A percentile compares a stretch with the other conserved stretches of the same genome.
Evolutionary conservation across 257 asterid species (phyloP).

Genomic region (Coffea canephora): DNA sequence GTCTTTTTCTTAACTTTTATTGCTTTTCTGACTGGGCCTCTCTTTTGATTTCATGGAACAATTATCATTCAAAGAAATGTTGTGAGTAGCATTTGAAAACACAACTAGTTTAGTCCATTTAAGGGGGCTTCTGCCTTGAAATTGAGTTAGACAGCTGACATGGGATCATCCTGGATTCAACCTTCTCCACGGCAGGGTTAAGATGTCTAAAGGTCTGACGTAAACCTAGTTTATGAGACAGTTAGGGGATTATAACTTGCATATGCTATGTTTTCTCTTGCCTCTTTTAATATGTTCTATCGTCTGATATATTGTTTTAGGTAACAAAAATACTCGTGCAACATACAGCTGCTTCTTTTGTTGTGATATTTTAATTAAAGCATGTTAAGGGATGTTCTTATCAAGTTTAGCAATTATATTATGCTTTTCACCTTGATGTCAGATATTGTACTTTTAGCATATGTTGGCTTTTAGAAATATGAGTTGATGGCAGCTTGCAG

Average conservation of each 20-base stretch:
- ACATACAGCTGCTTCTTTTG: neutral
- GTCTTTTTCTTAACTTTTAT: slow-evolving; percentile 9
- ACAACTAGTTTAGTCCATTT: neutral
- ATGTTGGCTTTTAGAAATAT: neutral
- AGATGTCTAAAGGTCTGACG: neutral
- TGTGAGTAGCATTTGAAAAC: neutral
- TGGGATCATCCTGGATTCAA: neutral
- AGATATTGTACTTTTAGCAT: neutral
- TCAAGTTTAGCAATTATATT: neutral
- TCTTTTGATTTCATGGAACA: neutral
- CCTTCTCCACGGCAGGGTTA: neutral
- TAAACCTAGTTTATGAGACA: neutral
- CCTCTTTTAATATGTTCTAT: neutral
- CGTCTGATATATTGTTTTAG: neutral
- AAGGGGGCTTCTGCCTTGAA: neutral
- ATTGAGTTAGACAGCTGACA: neutral
- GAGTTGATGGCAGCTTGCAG: neutral
- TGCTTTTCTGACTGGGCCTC: neutral
- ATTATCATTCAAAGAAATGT: neutral
- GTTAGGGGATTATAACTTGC: neutral
- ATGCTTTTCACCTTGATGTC: neutral
- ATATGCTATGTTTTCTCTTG: neutral
- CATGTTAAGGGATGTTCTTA: neutral
- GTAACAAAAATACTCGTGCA: neutral
- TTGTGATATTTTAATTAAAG: neutral